Base-by-base conservation (phyloP, 768 basidiomycete species). In the Mycena floridula region DNA sequence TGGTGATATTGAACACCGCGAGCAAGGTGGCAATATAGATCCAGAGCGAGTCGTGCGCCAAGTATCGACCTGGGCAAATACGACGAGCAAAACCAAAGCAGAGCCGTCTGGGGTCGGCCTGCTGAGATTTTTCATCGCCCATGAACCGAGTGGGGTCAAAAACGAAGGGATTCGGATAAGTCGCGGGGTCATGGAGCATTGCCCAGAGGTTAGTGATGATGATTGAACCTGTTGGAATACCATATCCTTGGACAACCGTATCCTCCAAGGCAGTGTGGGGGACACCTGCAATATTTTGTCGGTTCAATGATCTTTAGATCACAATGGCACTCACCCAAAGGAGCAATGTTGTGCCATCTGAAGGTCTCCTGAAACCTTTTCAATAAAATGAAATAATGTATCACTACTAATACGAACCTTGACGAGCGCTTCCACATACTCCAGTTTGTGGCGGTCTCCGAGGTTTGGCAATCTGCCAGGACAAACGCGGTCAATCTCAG, bases 81-180 rank as follows among this genome's bases (percentile, higher is more conserved):
- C 79, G 69, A 16, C 75, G 67, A 15, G 72, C 74, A 41, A 62
- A 76, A 1, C 75, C 75, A 48, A 77, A 77, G 46, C 64, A 68
- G 1, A 66, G 43, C 0, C 55, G 60, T 6, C 68, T 62, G 1
- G 74, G 74, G 47, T 76, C 69, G 1, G 54, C 54, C 50, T 72
- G 66, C 1, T 63, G 59, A 7, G 52, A 46, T 20, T 62, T 60
- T 5, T 50, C 59, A 23, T 56, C 46, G 4, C 54, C 50, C 12
- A 59, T 56, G 11, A 77, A 64, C 3, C 77, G 67, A 25, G 69
- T 64, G 0, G 78, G 78, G n/a, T 68, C 62, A 55, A 80, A 80
- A 2, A 32, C 49, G 37, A 70, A 65, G 2, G 78, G 76, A 24
- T 73, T 65, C 0, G 76, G 73, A 50, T 76, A 79, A 2, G 57